Percentiles rank a stretch among this genome's conserved stretches.
Evolutionary conservation across 2,329 filamentous ascomycete genomes (phyloP).

Genomic region (Colletotrichum higginsianum): DNA sequence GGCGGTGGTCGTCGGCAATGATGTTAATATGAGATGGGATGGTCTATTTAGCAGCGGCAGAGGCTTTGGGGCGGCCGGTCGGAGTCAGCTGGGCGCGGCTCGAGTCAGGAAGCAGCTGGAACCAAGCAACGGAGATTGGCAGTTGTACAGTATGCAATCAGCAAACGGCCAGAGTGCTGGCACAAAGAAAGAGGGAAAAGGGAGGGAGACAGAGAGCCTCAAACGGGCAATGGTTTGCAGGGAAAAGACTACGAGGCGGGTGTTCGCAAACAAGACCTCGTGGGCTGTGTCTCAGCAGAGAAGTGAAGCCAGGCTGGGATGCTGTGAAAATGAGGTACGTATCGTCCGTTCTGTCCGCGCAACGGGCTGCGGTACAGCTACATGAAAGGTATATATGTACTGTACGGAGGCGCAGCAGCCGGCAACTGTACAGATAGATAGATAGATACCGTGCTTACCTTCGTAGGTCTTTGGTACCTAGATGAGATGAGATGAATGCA

Average conservation of each 20-base stretch:
- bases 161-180: slow-evolving; percentile 9
- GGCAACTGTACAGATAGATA: background rate
- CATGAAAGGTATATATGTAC: background rate
- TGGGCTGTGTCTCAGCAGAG: slow-evolving; percentile 29
- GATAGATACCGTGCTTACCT: background rate
- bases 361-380: background rate
- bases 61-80: slow-evolving; percentile 11
- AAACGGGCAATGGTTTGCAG: too few relatives aligned
- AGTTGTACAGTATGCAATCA: slow-evolving; percentile 28
- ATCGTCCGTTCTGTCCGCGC: slow-evolving; percentile 15
- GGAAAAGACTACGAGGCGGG: background rate
- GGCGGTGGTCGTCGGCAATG: slow-evolving; percentile 12
- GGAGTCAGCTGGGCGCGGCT: slow-evolving; percentile 33
- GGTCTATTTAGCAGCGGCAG: slow-evolving; percentile 11
- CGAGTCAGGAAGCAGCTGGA: slow-evolving; percentile 37
- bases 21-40: slow-evolving; percentile 20
- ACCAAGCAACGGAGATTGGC: slow-evolving; percentile 25
- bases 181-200: background rate
- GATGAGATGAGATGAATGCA: slow-evolving; percentile 15
- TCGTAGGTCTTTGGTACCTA: background rate
- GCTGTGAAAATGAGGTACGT: slow-evolving; percentile 22
- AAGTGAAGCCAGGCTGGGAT: slow-evolving; percentile 17
- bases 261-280: slow-evolving; percentile 21
- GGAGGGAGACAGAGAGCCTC: too few relatives aligned
- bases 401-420: too few relatives aligned